Evolutionary conservation across 2,329 filamentous ascomycete species (phyloP).

Genomic region (Beauveria scarabaeidicola): DNA sequence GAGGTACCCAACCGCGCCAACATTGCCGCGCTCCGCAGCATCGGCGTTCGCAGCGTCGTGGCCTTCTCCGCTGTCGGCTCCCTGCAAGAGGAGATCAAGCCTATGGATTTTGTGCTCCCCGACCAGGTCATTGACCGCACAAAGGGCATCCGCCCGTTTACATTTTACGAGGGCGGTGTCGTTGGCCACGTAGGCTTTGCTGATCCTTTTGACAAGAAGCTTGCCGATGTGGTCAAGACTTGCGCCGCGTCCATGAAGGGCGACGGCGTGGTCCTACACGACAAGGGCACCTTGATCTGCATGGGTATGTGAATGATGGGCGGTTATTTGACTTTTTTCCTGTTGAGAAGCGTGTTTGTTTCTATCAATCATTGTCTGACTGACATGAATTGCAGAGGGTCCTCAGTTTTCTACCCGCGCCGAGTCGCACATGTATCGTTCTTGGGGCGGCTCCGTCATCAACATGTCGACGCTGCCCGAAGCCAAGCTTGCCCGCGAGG

Average conservation of each 20-base stretch:
- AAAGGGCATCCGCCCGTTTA: slow-evolving; percentile 88
- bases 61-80: slow-evolving; percentile 94
- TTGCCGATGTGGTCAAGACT: slow-evolving; percentile 67
- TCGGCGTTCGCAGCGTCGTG: slow-evolving; percentile 86
- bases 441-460: slow-evolving; percentile 89
- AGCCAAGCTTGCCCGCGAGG: slow-evolving; percentile 91
- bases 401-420: slow-evolving; percentile 95
- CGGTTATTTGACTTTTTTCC: not conserved
- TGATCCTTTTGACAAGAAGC: slow-evolving; percentile 78
- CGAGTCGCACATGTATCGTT: slow-evolving; percentile 89
- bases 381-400: slow-evolving; percentile 54
- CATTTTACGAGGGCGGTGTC: slow-evolving; percentile 87
- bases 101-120: slow-evolving; percentile 91
- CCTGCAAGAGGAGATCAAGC: slow-evolving; percentile 84
- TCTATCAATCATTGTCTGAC: not conserved
- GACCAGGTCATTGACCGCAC: slow-evolving; percentile 97
- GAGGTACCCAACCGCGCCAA: slow-evolving; percentile 94
- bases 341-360: too few species aligned
- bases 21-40: slow-evolving; percentile 86
- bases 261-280: slow-evolving; percentile 77
- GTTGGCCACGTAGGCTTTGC: slow-evolving; percentile 94
- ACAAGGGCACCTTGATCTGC: slow-evolving; percentile 76
- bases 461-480: slow-evolving; percentile 97
- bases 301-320: slow-evolving; percentile 57
- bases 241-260: slow-evolving; percentile 72